Base-by-base conservation (phyloP, 1,284 basidiomycete genomes). In the Malassezia arunalokei region DNA sequence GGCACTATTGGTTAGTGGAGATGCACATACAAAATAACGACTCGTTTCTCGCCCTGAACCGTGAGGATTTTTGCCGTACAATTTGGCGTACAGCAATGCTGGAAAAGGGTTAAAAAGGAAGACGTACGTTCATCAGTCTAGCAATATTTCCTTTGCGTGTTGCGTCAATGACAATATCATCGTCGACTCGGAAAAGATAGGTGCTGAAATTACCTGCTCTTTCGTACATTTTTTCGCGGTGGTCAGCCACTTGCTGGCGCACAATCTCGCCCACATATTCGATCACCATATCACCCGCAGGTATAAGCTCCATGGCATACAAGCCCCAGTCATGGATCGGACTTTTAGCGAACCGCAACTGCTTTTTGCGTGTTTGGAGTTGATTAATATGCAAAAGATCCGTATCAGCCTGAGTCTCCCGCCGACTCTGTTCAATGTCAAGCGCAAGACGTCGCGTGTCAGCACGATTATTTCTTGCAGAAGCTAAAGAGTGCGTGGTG, bases 191-290 rank as follows among this genome's bases (percentile, higher is more conserved):
- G 67, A 73, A 73, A 3, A 72, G 62, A 48, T 72, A 74, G 31
- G 68, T 73, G 47, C 57, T 60, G 35, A 69, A 71, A 44, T 69
- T 69, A 35, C 70, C 91, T 71, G 90, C 87, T 52, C 87, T 79
- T 75, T 96, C 88, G 74, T 99, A 98, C 64, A 83, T 81, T 78
- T 94, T 92, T 77, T 99, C 94, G 49, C 94, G 80, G 73, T 91
- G 87, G 71, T 98, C 94, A 27, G 94, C 92, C 5, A 99, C 89
- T 64, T 88, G 86, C 51, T 91, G 88, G 24, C 94, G 81, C 59
- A 94, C 86, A 57, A 96, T 80, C 78, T 99, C 94, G 31, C 94
- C 94, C 8, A 99, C 94, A 68, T 99, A 99, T 76, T 99, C 94
- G 75, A 98, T 96, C 40, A 99, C 92, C 89, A 99, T 96, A 75